Conservation (phyloP, 805 yeast genomes). For the Torulaspora quercuum region DNA sequence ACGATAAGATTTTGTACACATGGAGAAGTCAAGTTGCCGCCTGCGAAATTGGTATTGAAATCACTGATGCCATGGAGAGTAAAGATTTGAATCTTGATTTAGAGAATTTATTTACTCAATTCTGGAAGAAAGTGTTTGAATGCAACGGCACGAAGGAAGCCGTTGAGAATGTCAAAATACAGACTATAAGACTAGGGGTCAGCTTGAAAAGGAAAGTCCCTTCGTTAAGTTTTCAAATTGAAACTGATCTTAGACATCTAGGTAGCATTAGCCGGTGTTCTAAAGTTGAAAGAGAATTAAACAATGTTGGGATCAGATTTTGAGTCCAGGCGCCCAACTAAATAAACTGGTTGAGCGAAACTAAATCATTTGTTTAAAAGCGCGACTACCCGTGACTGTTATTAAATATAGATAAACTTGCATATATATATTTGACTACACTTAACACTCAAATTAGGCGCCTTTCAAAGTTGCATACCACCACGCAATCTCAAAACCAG, state of each 20-base stretch:
- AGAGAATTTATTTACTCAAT: conserved; percentile 10
- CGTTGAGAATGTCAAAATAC: conserved; percentile 59
- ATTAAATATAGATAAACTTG: no score
- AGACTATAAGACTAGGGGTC: conserved; percentile 42
- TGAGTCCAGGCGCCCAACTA: no score
- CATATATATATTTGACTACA: no score
- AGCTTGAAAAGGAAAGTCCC: conserved; percentile 21
- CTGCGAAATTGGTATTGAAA: conserved; percentile 40
- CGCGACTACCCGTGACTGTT: no score
- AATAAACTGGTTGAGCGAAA: no score
- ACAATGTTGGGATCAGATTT: conserved; percentile 19
- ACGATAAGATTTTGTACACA: conserved; percentile 38
- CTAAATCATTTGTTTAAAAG: no score
- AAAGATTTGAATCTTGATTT: conserved; percentile 1
- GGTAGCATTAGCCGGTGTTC: conserved; percentile 44
- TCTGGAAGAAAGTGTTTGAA: conserved; percentile 29
- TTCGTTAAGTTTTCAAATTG: conserved; percentile 18
- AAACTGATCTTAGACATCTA: conserved; percentile 27
- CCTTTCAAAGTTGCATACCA: no score
- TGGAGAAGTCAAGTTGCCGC: conserved; percentile 59
- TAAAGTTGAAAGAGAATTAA: conserved; percentile 42
- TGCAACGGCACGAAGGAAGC: conserved; percentile 40
- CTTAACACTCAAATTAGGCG: no score
- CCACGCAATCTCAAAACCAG: conserved; percentile 86
- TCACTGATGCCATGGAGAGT: conserved; percentile 18